Percentiles rank a stretch among this genome's conserved stretches.
These are phyloP conservation scores for Flaveria brownii DNA, from an alignment of 129 eudicot species.

Conservation along the genomic window DNA sequence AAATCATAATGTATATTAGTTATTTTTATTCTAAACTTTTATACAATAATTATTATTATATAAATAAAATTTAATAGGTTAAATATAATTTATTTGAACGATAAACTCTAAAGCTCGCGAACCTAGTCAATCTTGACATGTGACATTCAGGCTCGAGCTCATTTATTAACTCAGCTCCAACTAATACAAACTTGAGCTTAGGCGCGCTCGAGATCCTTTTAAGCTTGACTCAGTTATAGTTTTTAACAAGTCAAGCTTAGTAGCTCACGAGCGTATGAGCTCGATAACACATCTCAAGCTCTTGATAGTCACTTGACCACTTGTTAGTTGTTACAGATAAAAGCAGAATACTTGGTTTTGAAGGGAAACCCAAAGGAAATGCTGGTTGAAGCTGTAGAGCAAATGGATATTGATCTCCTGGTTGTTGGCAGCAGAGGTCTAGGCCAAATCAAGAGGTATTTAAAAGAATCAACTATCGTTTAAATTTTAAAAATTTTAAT, in stretches of 20 bases:
- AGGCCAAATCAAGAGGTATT: conserved; percentile 55
- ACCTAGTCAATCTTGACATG: too few relatives aligned
- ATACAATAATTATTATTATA: too few relatives aligned
- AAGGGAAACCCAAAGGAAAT: conserved; percentile 54
- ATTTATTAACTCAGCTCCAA: neutral
- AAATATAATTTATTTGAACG: too few relatives aligned
- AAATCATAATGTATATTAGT: too few relatives aligned
- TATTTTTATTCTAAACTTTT: too few relatives aligned
- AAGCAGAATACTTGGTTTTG: conserved; percentile 39
- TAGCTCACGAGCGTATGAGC: neutral
- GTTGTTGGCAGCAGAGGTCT: conserved; percentile 64
- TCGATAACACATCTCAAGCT: neutral
- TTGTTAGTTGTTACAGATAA: conserved; percentile 22
- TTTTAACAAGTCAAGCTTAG: neutral
- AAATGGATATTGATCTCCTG: conserved; percentile 48
- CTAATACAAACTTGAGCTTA: neutral
- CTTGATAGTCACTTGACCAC: neutral
- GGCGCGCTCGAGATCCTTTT: neutral
- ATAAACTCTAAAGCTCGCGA: too few relatives aligned
- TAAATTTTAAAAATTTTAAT: neutral
- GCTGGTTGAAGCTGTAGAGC: conserved; percentile 46
- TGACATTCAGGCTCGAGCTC: neutral
- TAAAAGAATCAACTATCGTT: neutral
- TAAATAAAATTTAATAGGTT: too few relatives aligned
- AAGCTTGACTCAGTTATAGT: neutral